These are phyloP conservation scores for Fusarium burgessii DNA, from an alignment of 2,329 filamentous ascomycete genomes.

Conservation along the genomic window DNA sequence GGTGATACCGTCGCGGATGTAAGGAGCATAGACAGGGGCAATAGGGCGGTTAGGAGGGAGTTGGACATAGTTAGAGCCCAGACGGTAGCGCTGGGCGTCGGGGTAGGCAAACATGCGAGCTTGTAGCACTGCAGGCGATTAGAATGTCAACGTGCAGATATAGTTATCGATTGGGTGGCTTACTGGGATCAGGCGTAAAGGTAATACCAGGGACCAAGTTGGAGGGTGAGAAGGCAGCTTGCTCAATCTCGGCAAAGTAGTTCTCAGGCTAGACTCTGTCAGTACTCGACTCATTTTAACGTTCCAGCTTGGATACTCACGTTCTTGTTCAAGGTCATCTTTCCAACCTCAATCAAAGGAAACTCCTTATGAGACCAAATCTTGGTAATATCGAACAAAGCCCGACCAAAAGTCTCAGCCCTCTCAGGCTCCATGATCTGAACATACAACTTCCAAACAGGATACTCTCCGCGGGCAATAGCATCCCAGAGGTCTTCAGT, in stretches of 20 bases:
- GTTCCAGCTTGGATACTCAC: background rate
- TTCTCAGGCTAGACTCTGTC: background rate
- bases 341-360: slow-evolving; percentile 62
- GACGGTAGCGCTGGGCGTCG: slow-evolving; percentile 12
- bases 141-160: background rate
- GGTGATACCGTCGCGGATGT: slow-evolving; percentile 3
- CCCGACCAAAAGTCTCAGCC: slow-evolving; percentile 59
- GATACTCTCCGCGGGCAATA: slow-evolving; percentile 59
- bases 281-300: background rate
- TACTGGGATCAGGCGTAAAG: background rate
- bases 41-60: background rate
- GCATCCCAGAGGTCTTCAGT: slow-evolving; percentile 49
- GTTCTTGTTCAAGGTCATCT: slow-evolving; percentile 60
- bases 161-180: background rate
- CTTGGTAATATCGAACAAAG: slow-evolving; percentile 69
- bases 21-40: slow-evolving; percentile 5
- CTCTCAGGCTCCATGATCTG: slow-evolving; percentile 66
- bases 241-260: slow-evolving; percentile 19
- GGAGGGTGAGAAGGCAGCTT: slow-evolving; percentile 9
- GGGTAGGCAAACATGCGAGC: slow-evolving; percentile 22
- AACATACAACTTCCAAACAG: slow-evolving; percentile 64
- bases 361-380: slow-evolving; percentile 64
- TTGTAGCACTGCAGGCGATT: background rate
- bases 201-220: slow-evolving; percentile 10
- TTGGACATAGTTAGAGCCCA: slow-evolving; percentile 14